These are phyloP conservation scores for Microsporum ferrugineum DNA, from an alignment of 2,329 filamentous ascomycete species.

Conservation along the genomic window DNA sequence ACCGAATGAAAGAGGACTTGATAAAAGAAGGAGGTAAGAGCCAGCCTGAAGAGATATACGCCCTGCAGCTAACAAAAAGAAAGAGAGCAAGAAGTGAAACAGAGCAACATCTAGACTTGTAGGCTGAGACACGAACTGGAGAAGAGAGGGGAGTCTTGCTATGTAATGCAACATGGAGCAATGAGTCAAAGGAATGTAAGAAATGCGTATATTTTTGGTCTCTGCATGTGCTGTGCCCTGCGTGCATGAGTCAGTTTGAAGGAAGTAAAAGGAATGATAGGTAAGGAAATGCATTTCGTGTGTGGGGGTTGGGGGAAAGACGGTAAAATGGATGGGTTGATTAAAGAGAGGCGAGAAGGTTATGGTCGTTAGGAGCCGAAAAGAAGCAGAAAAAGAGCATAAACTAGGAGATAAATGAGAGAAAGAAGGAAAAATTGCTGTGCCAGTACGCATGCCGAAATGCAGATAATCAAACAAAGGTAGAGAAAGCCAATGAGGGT, in stretches of 20 bases:
- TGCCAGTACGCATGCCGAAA: not conserved
- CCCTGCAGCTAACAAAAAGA: not conserved
- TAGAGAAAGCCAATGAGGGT: not conserved
- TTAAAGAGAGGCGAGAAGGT: not conserved
- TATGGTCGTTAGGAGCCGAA: not conserved
- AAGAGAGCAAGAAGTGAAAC: not conserved
- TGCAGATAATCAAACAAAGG: not conserved
- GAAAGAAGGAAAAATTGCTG: not conserved
- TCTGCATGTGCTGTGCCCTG: not conserved
- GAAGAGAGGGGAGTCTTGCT: not conserved
- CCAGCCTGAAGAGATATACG: not conserved
- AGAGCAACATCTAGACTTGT: not conserved
- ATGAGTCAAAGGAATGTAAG: not conserved
- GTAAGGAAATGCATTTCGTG: not conserved
- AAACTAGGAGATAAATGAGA: not conserved
- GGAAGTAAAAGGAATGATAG: not conserved
- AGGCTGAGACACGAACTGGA: not conserved
- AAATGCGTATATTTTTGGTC: not conserved
- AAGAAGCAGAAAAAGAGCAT: not conserved
- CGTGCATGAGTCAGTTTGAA: not conserved
- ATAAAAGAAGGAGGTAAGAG: not conserved
- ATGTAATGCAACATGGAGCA: not conserved
- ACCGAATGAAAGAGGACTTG: not conserved
- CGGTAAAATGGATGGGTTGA: not conserved
- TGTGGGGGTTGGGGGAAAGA: not conserved